Conservation (phyloP, 2,329 filamentous ascomycete species). For the Fusarium nurragi region DNA sequence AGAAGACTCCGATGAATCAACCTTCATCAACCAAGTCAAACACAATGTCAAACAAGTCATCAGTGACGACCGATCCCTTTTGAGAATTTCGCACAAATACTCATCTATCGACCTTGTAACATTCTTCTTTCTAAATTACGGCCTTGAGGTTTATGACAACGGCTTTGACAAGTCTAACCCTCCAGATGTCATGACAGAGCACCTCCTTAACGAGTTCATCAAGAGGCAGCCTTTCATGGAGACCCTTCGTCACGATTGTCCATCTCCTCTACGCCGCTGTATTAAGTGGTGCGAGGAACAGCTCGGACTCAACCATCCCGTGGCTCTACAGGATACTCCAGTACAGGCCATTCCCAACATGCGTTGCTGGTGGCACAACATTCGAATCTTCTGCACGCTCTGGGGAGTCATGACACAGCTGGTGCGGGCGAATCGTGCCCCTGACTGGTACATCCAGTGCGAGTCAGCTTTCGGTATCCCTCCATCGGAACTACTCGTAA, state of each 20-base stretch:
- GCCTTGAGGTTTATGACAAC: conserved; percentile 36
- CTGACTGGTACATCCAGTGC: conserved; percentile 36
- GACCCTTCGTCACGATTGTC: not conserved
- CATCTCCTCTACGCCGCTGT: conserved; percentile 28
- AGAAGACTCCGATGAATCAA: conserved; percentile 10
- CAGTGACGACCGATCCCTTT: conserved; percentile 9
- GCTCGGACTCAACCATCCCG: conserved; percentile 13
- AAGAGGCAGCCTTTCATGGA: conserved; percentile 31
- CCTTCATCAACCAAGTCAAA: conserved; percentile 9
- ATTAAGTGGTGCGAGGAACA: conserved; percentile 37
- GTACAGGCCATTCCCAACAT: conserved; percentile 17
- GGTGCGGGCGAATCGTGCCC: conserved; percentile 20
- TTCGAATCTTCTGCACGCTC: conserved; percentile 40
- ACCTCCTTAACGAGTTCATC: conserved; percentile 36
- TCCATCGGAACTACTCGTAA: conserved; percentile 41
- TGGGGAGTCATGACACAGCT: conserved; percentile 34
- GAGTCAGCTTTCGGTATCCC: conserved; percentile 40
- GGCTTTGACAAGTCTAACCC: conserved; percentile 2
- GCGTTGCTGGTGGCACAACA: conserved; percentile 36
- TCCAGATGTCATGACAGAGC: conserved; percentile 17
- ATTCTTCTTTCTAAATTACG: conserved; percentile 33
- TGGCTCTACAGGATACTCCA: conserved; percentile 28
- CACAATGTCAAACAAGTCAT: conserved; percentile 18
- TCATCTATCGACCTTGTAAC: conserved; percentile 38
- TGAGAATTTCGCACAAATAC: conserved; percentile 17